Evolutionary conservation across 1,139 yeast species (phyloP).

Genomic region (Petasospora rhodanensis): DNA sequence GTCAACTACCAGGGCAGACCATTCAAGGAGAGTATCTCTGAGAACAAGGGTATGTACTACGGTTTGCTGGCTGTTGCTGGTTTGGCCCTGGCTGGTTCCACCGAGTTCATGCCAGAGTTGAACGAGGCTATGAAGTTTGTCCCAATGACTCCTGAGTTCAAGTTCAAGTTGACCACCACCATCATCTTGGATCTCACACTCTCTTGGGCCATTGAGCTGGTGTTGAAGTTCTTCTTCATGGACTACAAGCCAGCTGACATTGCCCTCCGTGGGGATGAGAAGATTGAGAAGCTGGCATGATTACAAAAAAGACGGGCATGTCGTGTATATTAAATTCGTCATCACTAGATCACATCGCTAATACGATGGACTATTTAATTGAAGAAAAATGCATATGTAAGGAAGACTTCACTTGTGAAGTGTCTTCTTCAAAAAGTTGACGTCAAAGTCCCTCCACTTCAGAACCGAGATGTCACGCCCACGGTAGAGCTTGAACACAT

Average conservation of each 20-base stretch:
- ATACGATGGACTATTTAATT: too few species aligned
- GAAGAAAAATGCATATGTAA: too few species aligned
- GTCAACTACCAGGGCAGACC: conserved; percentile 98
- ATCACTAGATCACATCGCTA: too few species aligned
- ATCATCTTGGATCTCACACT: conserved; percentile 73
- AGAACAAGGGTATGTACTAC: conserved; percentile 95
- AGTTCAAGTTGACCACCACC: conserved; percentile 66
- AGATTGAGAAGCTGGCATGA: conserved; percentile 4
- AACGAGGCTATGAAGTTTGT: conserved; percentile 91
- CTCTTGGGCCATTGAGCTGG: conserved; percentile 75
- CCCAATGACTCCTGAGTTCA: conserved; percentile 74
- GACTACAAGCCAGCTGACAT: conserved; percentile 91
- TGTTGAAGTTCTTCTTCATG: conserved; percentile 80
- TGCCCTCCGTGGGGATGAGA: conserved; percentile 39
- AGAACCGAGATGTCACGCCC: conserved; percentile 16
- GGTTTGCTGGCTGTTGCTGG: conserved; percentile 90
- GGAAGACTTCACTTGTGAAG: too few species aligned
- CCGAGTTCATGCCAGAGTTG: conserved; percentile 92
- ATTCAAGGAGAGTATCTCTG: conserved; percentile 84
- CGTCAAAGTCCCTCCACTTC: conserved; percentile 23
- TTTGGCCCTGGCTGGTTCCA: conserved; percentile 85
- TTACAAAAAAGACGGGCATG: too few species aligned
- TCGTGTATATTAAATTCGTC: too few species aligned
- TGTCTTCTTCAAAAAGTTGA: conserved; percentile 40
- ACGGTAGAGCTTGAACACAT: conserved; percentile 14